A percentile compares a stretch with the other conserved stretches of the same genome.
Conservation (phyloP, 2,329 filamentous ascomycete species). For the Annulohypoxylon truncatum region DNA sequence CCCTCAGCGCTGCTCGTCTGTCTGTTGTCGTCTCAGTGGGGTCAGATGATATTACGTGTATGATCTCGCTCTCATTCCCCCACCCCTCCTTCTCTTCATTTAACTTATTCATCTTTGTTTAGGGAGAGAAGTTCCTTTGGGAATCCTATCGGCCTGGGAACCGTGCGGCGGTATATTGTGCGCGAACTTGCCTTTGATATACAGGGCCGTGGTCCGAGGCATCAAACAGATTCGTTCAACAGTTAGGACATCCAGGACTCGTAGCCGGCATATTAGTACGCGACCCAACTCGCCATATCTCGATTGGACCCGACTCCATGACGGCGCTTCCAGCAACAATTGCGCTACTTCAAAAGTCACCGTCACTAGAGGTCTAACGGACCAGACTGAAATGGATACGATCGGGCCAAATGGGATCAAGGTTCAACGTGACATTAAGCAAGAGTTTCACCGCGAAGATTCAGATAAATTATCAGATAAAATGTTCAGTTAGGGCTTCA, state of each 20-base stretch:
- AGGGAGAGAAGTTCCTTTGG: conserved; percentile 45
- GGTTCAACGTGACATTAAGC: conserved; percentile 32
- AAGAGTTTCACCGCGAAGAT: conserved; percentile 28
- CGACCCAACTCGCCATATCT: conserved; percentile 18
- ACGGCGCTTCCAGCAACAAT: conserved; percentile 10
- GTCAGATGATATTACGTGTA: conserved; percentile 44
- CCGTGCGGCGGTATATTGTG: conserved; percentile 46
- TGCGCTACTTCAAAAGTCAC: conserved; percentile 28
- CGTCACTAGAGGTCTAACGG: conserved; percentile 9
- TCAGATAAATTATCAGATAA: neutral
- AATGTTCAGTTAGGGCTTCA: neutral
- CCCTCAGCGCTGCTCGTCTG: conserved; percentile 44
- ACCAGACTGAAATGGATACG: conserved; percentile 20
- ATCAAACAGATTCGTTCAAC: conserved; percentile 52
- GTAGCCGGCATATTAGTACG: conserved; percentile 10
- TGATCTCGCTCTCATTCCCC: neutral
- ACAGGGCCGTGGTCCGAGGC: conserved; percentile 25
- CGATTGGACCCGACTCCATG: conserved; percentile 39
- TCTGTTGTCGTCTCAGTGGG: conserved; percentile 42
- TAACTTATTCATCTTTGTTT: neutral
- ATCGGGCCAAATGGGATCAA: conserved; percentile 26
- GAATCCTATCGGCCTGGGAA: conserved; percentile 46
- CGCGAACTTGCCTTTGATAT: conserved; percentile 46
- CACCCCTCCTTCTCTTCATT: too few relatives aligned
- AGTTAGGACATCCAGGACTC: conserved; percentile 11